Conservation (phyloP, 306 rosid genomes). For the Quercus bicolor region DNA sequence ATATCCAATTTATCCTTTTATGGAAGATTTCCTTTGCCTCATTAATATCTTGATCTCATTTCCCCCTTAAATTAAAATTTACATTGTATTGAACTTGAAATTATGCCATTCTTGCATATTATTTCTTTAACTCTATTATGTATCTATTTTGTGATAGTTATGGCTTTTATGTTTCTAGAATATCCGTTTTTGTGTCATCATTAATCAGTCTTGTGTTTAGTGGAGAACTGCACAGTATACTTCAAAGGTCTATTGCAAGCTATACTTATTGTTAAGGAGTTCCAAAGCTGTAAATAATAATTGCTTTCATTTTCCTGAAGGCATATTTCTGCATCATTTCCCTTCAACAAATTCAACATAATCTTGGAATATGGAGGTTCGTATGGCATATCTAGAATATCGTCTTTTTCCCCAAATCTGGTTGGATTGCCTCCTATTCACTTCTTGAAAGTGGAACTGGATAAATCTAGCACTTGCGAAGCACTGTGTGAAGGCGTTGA, state of each 20-base stretch:
- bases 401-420: conserved; percentile 28
- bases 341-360: conserved; percentile 47
- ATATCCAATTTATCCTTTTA: not conserved
- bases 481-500: conserved; percentile 59
- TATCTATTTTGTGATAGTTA: not conserved
- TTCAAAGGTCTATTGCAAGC: not conserved
- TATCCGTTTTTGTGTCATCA: not conserved
- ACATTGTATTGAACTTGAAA: not conserved
- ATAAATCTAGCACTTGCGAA: conserved; percentile 29
- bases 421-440: conserved; percentile 45
- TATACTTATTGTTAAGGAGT: not conserved
- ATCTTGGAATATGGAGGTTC: conserved; percentile 69
- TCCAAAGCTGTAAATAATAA: conserved; percentile 8
- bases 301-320: conserved; percentile 36
- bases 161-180: not conserved
- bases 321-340: conserved; percentile 44
- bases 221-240: conserved; percentile 8
- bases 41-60: not conserved
- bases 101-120: not conserved
- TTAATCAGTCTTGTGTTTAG: not conserved
- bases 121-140: not conserved
- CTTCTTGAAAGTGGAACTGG: conserved; percentile 48
- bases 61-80: not conserved
- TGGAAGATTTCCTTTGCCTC: not conserved
- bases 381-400: conserved; percentile 36